Evolutionary conservation across 257 asterid genomes (phyloP).

Genomic region (Anisodus acutangulus): DNA sequence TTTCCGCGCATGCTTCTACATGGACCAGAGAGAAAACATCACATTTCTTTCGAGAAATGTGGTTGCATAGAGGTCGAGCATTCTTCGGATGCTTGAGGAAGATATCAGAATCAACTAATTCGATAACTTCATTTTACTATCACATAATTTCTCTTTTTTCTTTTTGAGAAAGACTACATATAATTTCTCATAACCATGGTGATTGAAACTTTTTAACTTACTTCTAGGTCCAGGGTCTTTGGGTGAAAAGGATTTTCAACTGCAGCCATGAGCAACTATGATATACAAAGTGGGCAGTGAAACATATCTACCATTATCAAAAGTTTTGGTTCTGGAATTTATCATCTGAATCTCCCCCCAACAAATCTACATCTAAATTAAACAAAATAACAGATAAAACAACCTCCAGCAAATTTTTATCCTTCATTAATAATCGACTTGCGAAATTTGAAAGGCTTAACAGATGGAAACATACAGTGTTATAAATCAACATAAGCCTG

Average conservation of each 20-base stretch:
- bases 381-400: neutral
- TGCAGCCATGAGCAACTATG: neutral
- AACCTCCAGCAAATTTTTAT: neutral
- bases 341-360: neutral
- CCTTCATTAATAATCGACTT: neutral
- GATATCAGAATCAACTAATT: slow-evolving; percentile 6
- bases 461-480: neutral
- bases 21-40: slow-evolving; percentile 1
- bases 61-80: slow-evolving; percentile 6
- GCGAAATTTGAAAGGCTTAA: neutral
- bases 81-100: neutral
- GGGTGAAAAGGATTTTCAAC: neutral
- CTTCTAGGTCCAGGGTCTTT: slow-evolving; percentile 18
- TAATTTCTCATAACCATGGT: neutral
- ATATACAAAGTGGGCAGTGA: neutral
- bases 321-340: neutral
- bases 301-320: neutral
- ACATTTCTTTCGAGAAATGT: neutral
- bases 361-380: slow-evolving; percentile 1
- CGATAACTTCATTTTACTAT: neutral
- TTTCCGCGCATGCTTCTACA: neutral
- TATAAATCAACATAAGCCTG: neutral
- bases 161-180: neutral
- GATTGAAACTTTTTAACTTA: neutral
- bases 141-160: neutral